Evolutionary conservation across 192 early-diverging fungal genomes (phyloP).

Genomic region (Hyaloraphidium curvatum): DNA sequence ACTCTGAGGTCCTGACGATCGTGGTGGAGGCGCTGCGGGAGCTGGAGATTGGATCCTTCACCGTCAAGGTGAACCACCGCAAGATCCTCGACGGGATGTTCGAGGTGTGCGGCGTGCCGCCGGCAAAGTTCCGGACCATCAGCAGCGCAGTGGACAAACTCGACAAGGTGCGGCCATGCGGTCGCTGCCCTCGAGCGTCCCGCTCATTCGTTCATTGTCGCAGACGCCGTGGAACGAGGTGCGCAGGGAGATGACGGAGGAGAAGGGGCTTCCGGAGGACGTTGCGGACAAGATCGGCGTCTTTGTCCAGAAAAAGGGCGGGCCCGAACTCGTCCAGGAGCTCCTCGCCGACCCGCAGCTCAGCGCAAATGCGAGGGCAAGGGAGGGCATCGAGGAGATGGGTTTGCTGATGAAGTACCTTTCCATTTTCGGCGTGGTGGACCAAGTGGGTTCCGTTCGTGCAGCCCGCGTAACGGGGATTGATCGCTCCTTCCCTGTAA

Average conservation of each 20-base stretch:
- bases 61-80: constrained; percentile 91
- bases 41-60: constrained; percentile 74
- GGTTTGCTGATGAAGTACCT: constrained; percentile 63
- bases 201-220: neutral
- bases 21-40: constrained; percentile 58
- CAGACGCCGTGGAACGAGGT: constrained; percentile 82
- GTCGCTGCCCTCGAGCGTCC: neutral
- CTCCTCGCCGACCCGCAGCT: constrained; percentile 48
- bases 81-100: constrained; percentile 97
- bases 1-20: constrained; percentile 71
- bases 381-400: constrained; percentile 74
- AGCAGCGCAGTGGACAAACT: constrained; percentile 97
- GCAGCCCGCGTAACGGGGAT: neutral
- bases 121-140: constrained; percentile 68
- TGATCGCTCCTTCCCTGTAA: neutral
- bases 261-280: constrained; percentile 62
- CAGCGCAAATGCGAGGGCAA: constrained; percentile 42
- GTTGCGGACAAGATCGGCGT: constrained; percentile 83
- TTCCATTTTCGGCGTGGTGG: constrained; percentile 48
- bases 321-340: constrained; percentile 44
- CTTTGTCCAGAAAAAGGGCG: constrained; percentile 63
- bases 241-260: constrained; percentile 76
- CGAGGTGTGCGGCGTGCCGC: constrained; percentile 82
- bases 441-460: constrained; percentile 16
- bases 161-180: constrained; percentile 46